Base-by-base conservation (phyloP, 805 yeast species). In the Hanseniaspora osmophila region DNA sequence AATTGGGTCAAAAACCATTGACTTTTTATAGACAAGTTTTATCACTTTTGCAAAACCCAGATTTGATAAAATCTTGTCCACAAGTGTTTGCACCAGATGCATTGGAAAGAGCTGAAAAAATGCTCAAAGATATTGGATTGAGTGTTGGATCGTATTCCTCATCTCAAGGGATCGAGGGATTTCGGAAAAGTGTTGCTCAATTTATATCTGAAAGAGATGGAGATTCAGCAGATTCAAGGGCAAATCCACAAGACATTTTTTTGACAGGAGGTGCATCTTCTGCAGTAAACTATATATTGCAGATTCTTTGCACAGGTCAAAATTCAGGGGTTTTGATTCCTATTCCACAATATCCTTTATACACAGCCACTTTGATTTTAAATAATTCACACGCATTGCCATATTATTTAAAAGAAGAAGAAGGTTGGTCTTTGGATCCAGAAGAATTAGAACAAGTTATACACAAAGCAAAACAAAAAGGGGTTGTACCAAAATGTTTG, bases 291-390 rank as follows among this genome's bases (percentile, higher is more conserved):
- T 78, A 82, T 54, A 66, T 92, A 48, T 66, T 92, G 45, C 79
- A 80, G 43, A 71, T 88, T 29, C 64, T 92, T 16, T 73, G 92
- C 4, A 62, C 70, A 35, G 85, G 86, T 37, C 73, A 73, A 38
- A 64, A 75, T 47, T 72, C 92, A 2, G 94, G 94, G 42, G 74
- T 84, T 69, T 58, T 94, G 64, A 87, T 92, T 52, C 99, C 99
- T 30, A 90, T 92, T 53, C 99, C 99, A 12, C 98, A 92, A 67
- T 92, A 92, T 61, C 99, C 99, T 3, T 72, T 92, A 49, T 92
- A 92, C 67, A 86, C 96, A 3, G 98, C 98, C n/a, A 73, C 95
- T 3, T 71, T 92, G 54, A 81, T 96, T 2, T 69, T 94, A 57
- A 83, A 83, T 58, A 77, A 83, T 55, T 77, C 95, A 17, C 75